Evolutionary conservation across 179 eudicot species (phyloP), one percentile per base, ranked within the genome.

Genomic region (Drosera spatulata): DNA sequence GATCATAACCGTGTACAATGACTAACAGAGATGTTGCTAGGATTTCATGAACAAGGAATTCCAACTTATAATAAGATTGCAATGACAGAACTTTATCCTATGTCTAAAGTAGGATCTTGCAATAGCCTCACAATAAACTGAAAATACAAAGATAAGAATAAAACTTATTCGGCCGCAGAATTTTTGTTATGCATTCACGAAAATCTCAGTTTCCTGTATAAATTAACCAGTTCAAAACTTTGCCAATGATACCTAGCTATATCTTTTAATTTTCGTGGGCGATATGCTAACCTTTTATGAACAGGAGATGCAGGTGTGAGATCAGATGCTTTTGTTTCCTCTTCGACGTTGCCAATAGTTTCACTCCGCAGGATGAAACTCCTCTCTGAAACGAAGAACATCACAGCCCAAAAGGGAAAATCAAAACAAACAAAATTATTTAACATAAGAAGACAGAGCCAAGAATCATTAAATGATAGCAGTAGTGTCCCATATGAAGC

Each of bases 211-310:
- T 42, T 42, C 45, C 13, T 4, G n/a, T 4, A 38, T 5, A 58
- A 11, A 41, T 43, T 4, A 39, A 38, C 7, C 38, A 57, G 55
- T 6, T 41, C 40, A n/a, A n/a, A n/a, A n/a, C n/a, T n/a, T n/a
- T n/a, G n/a, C n/a, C n/a, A n/a, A n/a, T n/a, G n/a, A n/a, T n/a
- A n/a, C n/a, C n/a, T n/a, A n/a, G n/a, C n/a, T 8, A 44, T 6
- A 44, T 45, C 10, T 46, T 50, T 43, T 49, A 38, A 39, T 15
- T 5, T 7, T 7, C 42, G 52, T 41, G 2, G 0, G 13, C 10
- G 22, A 41, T 14, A 15, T 5, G 9, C 60, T 45, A 43, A 82
- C 87, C 84, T 82, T 79, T 77, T 79, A 44, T 56, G 39, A 74
- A 78, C 73, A 13, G 59, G 75, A 66, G 76, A 63, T 61, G 68